Percentiles rank a stretch among this genome's conserved stretches.
Evolutionary conservation across 495 filamentous ascomycete genomes (phyloP).

Genomic region (Penicillium alfredii): DNA sequence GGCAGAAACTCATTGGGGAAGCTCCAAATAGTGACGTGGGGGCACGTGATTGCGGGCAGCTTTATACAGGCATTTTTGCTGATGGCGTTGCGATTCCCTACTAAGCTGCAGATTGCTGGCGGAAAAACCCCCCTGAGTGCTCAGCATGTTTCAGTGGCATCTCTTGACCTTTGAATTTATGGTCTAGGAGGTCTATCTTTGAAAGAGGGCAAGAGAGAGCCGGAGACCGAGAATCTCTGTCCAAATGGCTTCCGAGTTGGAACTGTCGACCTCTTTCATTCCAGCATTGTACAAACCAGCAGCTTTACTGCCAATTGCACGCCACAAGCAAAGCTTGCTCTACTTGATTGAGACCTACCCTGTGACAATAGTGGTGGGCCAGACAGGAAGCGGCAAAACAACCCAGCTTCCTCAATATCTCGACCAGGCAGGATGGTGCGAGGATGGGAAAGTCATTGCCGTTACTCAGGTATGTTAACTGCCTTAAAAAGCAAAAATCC

Average conservation of each 20-base stretch:
- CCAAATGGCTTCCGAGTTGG: conserved; percentile 42
- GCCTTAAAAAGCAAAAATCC: too few relatives aligned
- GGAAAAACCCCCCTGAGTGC: too few relatives aligned
- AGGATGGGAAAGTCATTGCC: conserved; percentile 73
- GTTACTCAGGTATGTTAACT: conserved; percentile 88
- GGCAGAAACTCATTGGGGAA: conserved; percentile 23
- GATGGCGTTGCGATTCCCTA: too few relatives aligned
- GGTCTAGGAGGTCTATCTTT: too few relatives aligned
- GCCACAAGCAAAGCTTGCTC: conserved; percentile 64
- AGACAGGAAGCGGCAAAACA: conserved; percentile 88
- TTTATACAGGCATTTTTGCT: conserved; percentile 23
- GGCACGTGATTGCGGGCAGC: conserved; percentile 28
- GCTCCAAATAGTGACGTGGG: conserved; percentile 37
- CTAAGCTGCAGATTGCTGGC: too few relatives aligned
- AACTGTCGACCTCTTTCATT: conserved; percentile 61
- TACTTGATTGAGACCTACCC: conserved; percentile 72
- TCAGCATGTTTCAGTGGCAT: too few relatives aligned
- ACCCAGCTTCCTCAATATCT: conserved; percentile 87
- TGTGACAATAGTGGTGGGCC: conserved; percentile 79
- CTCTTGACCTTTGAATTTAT: too few relatives aligned
- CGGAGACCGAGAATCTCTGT: too few relatives aligned
- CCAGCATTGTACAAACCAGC: conserved; percentile 73
- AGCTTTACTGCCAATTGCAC: conserved; percentile 69
- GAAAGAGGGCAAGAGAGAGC: too few relatives aligned
- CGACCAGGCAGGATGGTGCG: conserved; percentile 84